Conservation (phyloP, 2,329 filamentous ascomycete species). For the Pezicula carpinea region DNA sequence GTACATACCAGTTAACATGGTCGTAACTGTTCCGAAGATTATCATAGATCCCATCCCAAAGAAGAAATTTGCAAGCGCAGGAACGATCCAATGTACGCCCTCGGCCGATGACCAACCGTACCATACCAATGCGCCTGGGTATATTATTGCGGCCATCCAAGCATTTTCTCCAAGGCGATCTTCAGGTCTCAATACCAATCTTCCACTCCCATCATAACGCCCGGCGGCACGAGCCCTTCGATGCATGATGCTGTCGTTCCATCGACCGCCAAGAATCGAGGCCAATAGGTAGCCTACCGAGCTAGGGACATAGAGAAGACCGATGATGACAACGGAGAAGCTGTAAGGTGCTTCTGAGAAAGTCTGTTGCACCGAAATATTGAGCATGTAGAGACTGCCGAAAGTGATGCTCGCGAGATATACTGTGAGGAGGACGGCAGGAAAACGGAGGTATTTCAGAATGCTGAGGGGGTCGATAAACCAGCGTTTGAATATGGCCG, state of each 20-base stretch:
- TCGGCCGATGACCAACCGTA: conserved; percentile 72
- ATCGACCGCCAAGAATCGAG: conserved; percentile 65
- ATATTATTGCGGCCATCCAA: conserved; percentile 68
- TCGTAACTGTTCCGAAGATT: conserved; percentile 45
- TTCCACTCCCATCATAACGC: conserved; percentile 62
- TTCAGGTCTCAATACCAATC: conserved; percentile 66
- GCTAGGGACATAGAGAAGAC: conserved; percentile 72
- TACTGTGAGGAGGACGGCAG: conserved; percentile 68
- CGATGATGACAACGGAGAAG: conserved; percentile 64
- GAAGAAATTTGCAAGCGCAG: conserved; percentile 62
- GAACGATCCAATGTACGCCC: conserved; percentile 58
- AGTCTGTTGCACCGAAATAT: conserved; percentile 69
- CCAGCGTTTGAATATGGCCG: conserved; percentile 50
- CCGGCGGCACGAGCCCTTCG: conserved; percentile 67
- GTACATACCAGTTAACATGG: conserved; percentile 63
- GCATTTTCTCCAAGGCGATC: conserved; percentile 81
- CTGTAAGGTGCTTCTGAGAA: conserved; percentile 65
- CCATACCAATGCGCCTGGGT: conserved; percentile 65
- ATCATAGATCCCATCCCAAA: conserved; percentile 79
- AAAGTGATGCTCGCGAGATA: conserved; percentile 73
- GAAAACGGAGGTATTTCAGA: conserved; percentile 67
- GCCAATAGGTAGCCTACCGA: conserved; percentile 68
- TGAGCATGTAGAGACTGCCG: conserved; percentile 69
- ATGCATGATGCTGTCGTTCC: conserved; percentile 79
- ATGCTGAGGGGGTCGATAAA: conserved; percentile 71